These are phyloP conservation scores for Phytophthora pseudosyringae DNA, from an alignment of 352 stramenopile genomes.

Conservation along the genomic window DNA sequence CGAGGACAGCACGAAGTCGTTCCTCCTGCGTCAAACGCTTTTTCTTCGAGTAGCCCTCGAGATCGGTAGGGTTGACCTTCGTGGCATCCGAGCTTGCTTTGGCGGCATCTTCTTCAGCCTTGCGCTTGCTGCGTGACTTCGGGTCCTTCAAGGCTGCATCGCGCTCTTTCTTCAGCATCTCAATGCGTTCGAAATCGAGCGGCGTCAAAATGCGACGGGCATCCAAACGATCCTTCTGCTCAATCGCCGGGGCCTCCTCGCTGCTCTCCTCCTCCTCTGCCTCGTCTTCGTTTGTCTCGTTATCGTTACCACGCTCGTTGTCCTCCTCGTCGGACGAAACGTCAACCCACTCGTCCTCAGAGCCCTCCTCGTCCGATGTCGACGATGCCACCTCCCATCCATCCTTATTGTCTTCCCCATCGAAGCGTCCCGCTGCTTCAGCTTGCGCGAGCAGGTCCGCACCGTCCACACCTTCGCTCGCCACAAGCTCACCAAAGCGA, in stretches of 20 bases:
- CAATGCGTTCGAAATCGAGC: conserved; percentile 91
- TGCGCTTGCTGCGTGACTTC: conserved; percentile 81
- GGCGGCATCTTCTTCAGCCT: conserved; percentile 73
- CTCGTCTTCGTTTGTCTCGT: conserved; percentile 51
- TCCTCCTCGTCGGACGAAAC: conserved; percentile 71
- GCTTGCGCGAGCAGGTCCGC: conserved; percentile 94
- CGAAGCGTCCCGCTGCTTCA: conserved; percentile 74
- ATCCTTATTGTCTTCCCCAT: conserved; percentile 83
- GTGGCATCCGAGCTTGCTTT: conserved; percentile 53
- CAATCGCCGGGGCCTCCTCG: conserved; percentile 41
- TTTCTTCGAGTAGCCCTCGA: conserved; percentile 91
- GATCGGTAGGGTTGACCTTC: conserved; percentile 80
- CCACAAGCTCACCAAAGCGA: conserved; percentile 91
- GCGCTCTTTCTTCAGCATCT: conserved; percentile 91
- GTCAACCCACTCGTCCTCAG: conserved; percentile 77
- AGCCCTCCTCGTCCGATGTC: conserved; percentile 69
- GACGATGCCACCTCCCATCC: conserved; percentile 82
- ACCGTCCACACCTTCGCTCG: conserved; percentile 94
- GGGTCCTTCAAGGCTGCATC: conserved; percentile 81
- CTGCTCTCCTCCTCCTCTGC: conserved; percentile 52
- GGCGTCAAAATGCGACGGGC: conserved; percentile 88
- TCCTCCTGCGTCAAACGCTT: conserved; percentile 90
- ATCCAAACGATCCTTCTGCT: conserved; percentile 86
- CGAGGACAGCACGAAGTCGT: conserved; percentile 81
- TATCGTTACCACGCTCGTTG: conserved; percentile 48